These are phyloP conservation scores for Paracoccidioides brasiliensis DNA, from an alignment of 2,329 filamentous ascomycete species.

Conservation along the genomic window DNA sequence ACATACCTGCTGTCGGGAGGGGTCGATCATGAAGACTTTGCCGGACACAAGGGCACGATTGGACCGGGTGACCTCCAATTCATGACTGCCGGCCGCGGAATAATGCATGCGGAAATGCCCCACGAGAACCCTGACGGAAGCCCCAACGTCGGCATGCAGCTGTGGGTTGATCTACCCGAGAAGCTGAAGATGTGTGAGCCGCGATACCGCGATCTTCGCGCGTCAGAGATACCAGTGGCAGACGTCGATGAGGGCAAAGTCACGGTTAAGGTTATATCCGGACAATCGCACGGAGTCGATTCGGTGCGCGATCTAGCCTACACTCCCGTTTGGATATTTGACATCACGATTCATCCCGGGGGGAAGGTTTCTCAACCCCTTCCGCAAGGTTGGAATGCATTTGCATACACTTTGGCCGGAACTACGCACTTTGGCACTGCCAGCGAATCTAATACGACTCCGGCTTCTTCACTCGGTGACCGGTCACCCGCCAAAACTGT, in stretches of 20 bases:
- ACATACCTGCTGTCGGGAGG: slow-evolving; percentile 79
- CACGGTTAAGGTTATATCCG: slow-evolving; percentile 78
- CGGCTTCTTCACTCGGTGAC: slow-evolving; percentile 12
- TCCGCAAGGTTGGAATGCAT: slow-evolving; percentile 75
- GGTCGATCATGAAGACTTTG: slow-evolving; percentile 86
- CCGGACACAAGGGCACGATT: slow-evolving; percentile 73
- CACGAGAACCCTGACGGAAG: slow-evolving; percentile 60
- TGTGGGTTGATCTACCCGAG: slow-evolving; percentile 79
- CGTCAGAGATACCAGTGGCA: slow-evolving; percentile 65
- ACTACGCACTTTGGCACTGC: slow-evolving; percentile 49
- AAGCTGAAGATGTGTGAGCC: slow-evolving; percentile 80
- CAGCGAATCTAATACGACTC: slow-evolving; percentile 23
- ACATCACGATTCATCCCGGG: slow-evolving; percentile 67
- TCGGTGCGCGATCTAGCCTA: slow-evolving; percentile 84
- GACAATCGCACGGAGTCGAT: slow-evolving; percentile 70
- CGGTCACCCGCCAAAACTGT: slow-evolving; percentile 36
- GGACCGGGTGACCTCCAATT: slow-evolving; percentile 85
- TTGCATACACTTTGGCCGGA: slow-evolving; percentile 74
- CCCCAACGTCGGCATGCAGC: slow-evolving; percentile 74
- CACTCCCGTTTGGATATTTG: slow-evolving; percentile 92
- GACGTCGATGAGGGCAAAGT: slow-evolving; percentile 60
- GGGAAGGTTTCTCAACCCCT: slow-evolving; percentile 62
- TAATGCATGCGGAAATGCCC: slow-evolving; percentile 95
- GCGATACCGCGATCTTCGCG: slow-evolving; percentile 73
- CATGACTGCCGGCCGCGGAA: slow-evolving; percentile 87